Evolutionary conservation across 805 yeast species (phyloP), one percentile per base, ranked within the genome.

Genomic region (Kregervanrija delftensis): DNA sequence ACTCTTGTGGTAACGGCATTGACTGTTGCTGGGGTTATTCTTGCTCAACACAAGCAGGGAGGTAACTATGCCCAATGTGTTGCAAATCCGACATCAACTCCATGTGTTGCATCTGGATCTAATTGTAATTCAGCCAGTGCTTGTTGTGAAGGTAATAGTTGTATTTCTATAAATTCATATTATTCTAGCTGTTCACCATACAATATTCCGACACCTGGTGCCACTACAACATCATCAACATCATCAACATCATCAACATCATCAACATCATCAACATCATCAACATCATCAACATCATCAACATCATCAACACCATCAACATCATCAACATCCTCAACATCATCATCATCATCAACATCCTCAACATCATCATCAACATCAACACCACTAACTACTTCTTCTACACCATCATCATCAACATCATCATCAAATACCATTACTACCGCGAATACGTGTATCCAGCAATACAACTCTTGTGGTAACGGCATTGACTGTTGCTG

Each of bases 321-420:
- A 5, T 5, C 43, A 35, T 28, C 42, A n/a, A 31, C 44, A 9
- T 11, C 37, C 31, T 30, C 42, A 3, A 30, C 41, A 32, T 22
- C 51, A 11, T 15, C 46, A n/a, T 30, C 34, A 8, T 30, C 30
- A n/a, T 35, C 33, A 34, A 22, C 40, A 6, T 40, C 47, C 30
- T n/a, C 33, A 16, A 22, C 8, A 35, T 33, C 41, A 28, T 30
- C 35, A 30, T 33, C 45, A 3, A 16, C 48, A 28, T 22, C 49
- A n/a, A 10, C 36, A 17, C 6, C 35, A 16, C n/a, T 17, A 4
- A 33, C 39, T 16, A 15, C 41, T 17, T 33, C 35, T 4, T 33
- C 35, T 4, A 4, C 14, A n/a, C 4, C 40, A 11, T 15, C 38
- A 5, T 15, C 43, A 31, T 11, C 30, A 6, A 10, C 39, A 8